Base-by-base conservation (phyloP, 2,329 filamentous ascomycete genomes). In the Pseudogymnoascus sp. region DNA sequence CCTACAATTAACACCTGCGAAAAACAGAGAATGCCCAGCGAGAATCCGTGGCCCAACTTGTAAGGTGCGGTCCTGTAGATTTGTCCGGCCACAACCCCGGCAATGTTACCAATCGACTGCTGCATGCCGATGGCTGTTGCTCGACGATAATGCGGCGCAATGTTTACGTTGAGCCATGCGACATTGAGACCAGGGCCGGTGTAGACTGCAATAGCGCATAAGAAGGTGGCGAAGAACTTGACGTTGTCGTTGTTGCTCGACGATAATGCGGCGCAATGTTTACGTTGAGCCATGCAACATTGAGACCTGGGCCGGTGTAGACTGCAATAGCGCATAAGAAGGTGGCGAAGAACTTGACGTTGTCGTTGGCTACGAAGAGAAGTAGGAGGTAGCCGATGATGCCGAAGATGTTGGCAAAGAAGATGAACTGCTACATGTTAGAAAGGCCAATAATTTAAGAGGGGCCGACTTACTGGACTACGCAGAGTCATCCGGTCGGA, bases 321-420 rank as follows among this genome's bases (percentile, higher is more conserved):
- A n/a, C n/a, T 1, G 61, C 21, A 23, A 66, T 62, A 2, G 45
- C 16, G 8, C 75, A 77, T 11, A 83, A 70, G 68, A 78, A 82
- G 0, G 77, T 79, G 2, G 76, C 78, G 62, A 82, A 79, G 70
- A 78, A 82, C 62, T 78, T 75, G 55, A 81, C 76, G 0, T 78
- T 77, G 52, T 82, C 72, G 65, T 78, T 77, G 4, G 77, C 78
- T 8, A 83, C 75, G 37, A 74, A 71, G 2, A 83, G 68, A 4
- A 82, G 75, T 31, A 83, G 66, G 14, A 80, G 75, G 64, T 82
- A 82, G 1, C 80, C 80, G 11, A 79, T 65, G 21, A 82, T 75
- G 2, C 77, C 78, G 33, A 80, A 76, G 10, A 79, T 63, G 39
- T 77, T 76, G 14, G 73, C 70, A 0, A 67, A 62, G 29, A 76